These are phyloP conservation scores for Sugiyamaella lignohabitans DNA, from an alignment of 805 yeast species.

Conservation along the genomic window DNA sequence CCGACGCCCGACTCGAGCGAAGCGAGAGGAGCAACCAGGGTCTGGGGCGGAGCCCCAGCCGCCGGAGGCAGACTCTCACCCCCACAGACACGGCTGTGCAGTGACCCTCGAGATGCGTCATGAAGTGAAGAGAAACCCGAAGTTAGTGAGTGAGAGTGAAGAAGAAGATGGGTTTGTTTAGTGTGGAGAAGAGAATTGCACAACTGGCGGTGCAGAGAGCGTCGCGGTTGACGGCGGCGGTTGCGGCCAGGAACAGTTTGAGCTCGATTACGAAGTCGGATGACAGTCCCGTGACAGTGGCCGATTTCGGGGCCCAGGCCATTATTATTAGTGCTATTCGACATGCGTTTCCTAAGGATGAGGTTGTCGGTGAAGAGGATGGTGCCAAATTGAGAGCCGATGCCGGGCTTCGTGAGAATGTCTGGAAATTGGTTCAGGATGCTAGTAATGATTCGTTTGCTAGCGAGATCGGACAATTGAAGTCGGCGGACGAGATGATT, in stretches of 20 bases:
- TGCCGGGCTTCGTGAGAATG: conserved; percentile 42
- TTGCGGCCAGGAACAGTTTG: conserved; percentile 28
- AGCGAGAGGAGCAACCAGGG: neutral
- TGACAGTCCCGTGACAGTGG: conserved; percentile 88
- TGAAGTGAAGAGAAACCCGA: no score
- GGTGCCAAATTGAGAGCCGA: conserved; percentile 58
- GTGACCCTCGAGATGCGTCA: no score
- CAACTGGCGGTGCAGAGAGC: conserved; percentile 89
- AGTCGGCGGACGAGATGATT: conserved; percentile 44
- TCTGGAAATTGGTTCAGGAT: conserved; percentile 54
- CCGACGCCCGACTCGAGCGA: neutral
- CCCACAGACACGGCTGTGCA: no score
- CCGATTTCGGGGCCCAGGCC: conserved; percentile 96
- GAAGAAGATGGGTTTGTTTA: neutral
- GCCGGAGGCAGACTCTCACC: neutral
- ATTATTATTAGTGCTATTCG: conserved; percentile 78
- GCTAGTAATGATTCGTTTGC: conserved; percentile 39
- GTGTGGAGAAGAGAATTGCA: conserved; percentile 64
- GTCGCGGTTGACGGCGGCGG: conserved; percentile 62
- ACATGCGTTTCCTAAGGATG: conserved; percentile 74
- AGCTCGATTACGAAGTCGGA: conserved; percentile 70
- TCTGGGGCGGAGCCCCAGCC: neutral
- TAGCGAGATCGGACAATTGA: conserved; percentile 24
- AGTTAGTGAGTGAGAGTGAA: neutral
- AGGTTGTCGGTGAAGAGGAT: conserved; percentile 92